Base-by-base conservation (phyloP, 108 stramenopile genomes). In the Skeletonema marinoi region DNA sequence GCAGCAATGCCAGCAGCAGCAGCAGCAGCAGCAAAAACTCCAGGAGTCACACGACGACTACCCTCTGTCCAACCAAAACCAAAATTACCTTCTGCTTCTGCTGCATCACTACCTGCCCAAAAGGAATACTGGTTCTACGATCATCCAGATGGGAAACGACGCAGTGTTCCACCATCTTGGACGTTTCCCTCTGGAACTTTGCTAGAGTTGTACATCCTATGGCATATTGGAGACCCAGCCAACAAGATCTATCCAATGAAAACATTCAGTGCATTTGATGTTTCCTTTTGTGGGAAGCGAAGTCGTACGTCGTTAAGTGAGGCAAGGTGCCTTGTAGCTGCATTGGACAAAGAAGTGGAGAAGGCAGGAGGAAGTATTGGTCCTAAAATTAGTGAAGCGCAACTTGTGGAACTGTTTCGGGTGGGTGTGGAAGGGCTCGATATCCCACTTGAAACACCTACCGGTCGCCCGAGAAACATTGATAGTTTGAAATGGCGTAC, bases 401-500 rank as follows among this genome's bases (percentile, higher is more conserved):
- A 67, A 31, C 14, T 32, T 31, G 7, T 30, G 1, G 42, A 42
- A 2, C 11, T 42, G 16, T 67, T 67, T 25, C 6, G 14, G 13
- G 30, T 48, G 12, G 66, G 46, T 32, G 2, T 67, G 2, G 44
- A 16, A 4, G 66, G 41, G 14, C 12, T 67, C 17, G 19, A 48
- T 14, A 17, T 44, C 16, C 10, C 66, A 1, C 14, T 30, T 0
- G 51, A 30, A 2, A 67, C 66, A 14, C 66, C 66, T 31, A 30
- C 11, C 1, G 66, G 66, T 46, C 38, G 42, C 7, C 31, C 10
- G 0, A 0, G 66, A n/a, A 32, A 67, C 21, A 67, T 67, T n/a
- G 5, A 46, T 31, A 42, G 48, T 29, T 48, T 67, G 66, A 67
- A 67, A 32, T 67, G 66, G 66, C 16, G 3, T 3, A 48, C 48